phyloP scores from a whole-genome alignment of 2,329 filamentous ascomycete genomes.

The Tolypocladium endophyticum region DNA sequence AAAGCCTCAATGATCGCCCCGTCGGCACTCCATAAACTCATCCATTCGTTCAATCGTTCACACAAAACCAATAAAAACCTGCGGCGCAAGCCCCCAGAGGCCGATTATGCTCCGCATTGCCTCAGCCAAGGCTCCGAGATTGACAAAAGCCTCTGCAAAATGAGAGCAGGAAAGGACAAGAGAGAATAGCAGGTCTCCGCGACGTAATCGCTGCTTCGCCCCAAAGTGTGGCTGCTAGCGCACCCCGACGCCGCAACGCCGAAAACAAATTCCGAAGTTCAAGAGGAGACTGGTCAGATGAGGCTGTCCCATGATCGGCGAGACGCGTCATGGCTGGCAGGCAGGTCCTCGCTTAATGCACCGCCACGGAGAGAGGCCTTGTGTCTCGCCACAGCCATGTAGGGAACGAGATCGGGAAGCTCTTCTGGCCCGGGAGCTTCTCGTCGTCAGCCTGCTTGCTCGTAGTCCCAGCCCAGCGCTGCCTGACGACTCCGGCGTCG shows the following conservation, averaged over 20 bases:
- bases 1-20: not conserved
- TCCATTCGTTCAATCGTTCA: not conserved
- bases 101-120: not conserved
- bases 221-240: not conserved
- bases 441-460: not conserved
- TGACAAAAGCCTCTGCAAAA: not conserved
- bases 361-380: not conserved
- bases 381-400: slow-evolving; percentile 1
- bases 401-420: not conserved
- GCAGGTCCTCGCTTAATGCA: not conserved
- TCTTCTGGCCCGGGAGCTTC: not conserved
- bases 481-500: slow-evolving; percentile 6
- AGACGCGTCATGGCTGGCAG: not conserved
- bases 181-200: not conserved
- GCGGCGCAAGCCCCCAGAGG: not conserved
- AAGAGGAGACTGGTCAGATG: not conserved
- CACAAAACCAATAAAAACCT: not conserved
- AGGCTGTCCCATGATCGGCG: not conserved
- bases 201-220: not conserved
- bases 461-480: slow-evolving; percentile 6
- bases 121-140: not conserved
- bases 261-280: not conserved
- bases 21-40: not conserved
- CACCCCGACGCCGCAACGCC: not conserved
- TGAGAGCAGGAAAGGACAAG: not conserved